Percentiles rank a stretch among this genome's conserved stretches.
Evolutionary conservation across 2,329 filamentous ascomycete genomes (phyloP).

Genomic region (Achaetomium macrosporum): DNA sequence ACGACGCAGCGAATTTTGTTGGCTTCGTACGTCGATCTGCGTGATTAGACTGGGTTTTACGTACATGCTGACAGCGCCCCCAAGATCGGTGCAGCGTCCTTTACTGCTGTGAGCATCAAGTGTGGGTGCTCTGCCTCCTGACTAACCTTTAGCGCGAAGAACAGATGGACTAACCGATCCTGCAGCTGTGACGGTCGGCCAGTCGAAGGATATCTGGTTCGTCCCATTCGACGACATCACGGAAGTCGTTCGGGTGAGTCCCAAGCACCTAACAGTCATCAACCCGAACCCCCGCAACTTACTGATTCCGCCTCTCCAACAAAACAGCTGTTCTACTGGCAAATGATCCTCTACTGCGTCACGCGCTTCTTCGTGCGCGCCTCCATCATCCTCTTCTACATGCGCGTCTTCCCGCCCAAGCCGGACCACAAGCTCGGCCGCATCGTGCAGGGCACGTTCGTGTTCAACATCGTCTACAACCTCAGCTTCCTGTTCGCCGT

Average conservation of each 20-base stretch:
- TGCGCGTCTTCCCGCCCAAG: constrained; percentile 44
- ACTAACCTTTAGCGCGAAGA: no score
- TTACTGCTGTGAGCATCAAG: constrained; percentile 14
- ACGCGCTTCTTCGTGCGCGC: constrained; percentile 42
- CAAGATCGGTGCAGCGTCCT: constrained; percentile 17
- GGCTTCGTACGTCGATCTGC: constrained; percentile 13
- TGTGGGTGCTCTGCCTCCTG: not conserved
- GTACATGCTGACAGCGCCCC: not conserved
- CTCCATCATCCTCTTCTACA: constrained; percentile 49
- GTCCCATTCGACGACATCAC: constrained; percentile 37
- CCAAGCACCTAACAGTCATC: no score
- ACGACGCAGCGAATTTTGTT: constrained; percentile 22
- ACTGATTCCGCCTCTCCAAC: constrained; percentile 21
- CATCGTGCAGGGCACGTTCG: constrained; percentile 39
- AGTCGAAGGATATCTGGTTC: constrained; percentile 49
- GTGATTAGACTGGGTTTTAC: not conserved
- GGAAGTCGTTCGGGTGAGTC: constrained; percentile 30
- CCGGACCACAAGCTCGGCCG: constrained; percentile 30
- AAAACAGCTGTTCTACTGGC: constrained; percentile 37
- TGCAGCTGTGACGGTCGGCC: constrained; percentile 31
- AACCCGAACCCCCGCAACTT: no score
- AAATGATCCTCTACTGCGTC: constrained; percentile 40
- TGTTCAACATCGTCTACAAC: constrained; percentile 36
- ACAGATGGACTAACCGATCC: not conserved
- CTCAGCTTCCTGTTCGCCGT: constrained; percentile 37